phyloP scores from a whole-genome alignment of 306 rosid genomes.

The Pueraria montana region DNA sequence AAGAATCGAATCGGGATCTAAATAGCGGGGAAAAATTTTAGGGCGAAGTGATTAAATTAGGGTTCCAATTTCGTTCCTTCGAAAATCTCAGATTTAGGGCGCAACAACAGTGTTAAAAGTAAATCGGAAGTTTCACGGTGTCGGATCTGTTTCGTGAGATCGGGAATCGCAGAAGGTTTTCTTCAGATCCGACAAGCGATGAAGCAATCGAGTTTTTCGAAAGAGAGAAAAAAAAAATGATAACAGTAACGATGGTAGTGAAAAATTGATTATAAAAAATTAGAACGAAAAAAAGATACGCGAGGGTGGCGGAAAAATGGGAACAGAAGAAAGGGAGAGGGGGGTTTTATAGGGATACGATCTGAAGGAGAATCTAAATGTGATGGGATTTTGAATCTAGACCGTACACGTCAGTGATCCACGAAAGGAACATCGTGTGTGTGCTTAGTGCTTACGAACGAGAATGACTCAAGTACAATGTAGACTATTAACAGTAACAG shows the following conservation, averaged over 20 bases:
- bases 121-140: slow-evolving; percentile 12
- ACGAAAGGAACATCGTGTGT: slow-evolving; percentile 34
- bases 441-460: slow-evolving; percentile 15
- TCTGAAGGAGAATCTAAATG: slow-evolving; percentile 21
- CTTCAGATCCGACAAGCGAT: slow-evolving; percentile 41
- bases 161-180: neutral
- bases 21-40: neutral
- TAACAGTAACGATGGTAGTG: neutral
- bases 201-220: slow-evolving; percentile 5
- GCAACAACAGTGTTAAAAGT: neutral
- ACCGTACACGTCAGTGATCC: slow-evolving; percentile 88
- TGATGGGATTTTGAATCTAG: slow-evolving; percentile 57
- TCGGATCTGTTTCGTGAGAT: slow-evolving; percentile 40
- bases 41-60: slow-evolving; percentile 46
- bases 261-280: neutral
- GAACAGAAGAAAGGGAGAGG: neutral
- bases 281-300: neutral
- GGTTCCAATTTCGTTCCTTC: slow-evolving; percentile 47
- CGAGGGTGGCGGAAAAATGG: neutral
- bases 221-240: neutral
- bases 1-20: neutral
- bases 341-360: slow-evolving; percentile 45
- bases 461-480: slow-evolving; percentile 39
- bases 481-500: neutral
- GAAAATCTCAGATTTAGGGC: slow-evolving; percentile 39